phyloP scores from a whole-genome alignment of 2,329 filamentous ascomycete genomes.

The Cylindrodendrum hubeiense region DNA sequence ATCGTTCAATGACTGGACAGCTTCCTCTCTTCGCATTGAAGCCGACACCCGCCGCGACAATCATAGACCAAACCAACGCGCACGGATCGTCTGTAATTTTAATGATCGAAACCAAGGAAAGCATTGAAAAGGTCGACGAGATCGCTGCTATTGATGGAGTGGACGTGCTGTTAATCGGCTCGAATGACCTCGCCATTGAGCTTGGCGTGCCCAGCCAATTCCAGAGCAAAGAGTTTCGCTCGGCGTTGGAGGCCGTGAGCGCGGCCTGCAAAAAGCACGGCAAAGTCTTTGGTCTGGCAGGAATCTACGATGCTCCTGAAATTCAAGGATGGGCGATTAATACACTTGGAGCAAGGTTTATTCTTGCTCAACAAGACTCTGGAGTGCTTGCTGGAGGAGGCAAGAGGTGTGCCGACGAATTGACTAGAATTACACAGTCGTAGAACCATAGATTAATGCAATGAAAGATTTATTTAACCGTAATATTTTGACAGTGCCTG shows the following conservation, averaged over 20 bases:
- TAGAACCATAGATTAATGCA: too few species aligned
- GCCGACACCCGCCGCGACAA: constrained; percentile 13
- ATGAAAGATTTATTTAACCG: too few species aligned
- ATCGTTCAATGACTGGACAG: constrained; percentile 40
- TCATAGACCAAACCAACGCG: constrained; percentile 36
- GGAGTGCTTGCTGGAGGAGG: constrained; percentile 23
- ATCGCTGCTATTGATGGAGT: constrained; percentile 48
- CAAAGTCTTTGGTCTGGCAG: constrained; percentile 30
- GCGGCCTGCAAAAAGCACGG: constrained; percentile 18
- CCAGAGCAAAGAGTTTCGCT: constrained; percentile 18
- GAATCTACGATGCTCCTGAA: constrained; percentile 20
- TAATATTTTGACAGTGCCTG: too few species aligned
- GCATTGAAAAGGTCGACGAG: constrained; percentile 40
- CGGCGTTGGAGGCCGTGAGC: constrained; percentile 26
- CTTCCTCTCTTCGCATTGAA: constrained; percentile 38
- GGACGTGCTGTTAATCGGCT: constrained; percentile 48
- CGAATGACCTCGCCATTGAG: constrained; percentile 44
- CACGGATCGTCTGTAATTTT: constrained; percentile 39
- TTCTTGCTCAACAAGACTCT: constrained; percentile 29
- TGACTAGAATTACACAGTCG: too few species aligned
- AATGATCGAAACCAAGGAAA: constrained; percentile 45
- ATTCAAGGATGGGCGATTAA: constrained; percentile 33
- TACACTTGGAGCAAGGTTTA: constrained; percentile 23
- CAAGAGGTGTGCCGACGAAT: constrained; percentile 6
- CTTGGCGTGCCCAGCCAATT: constrained; percentile 24